Conservation (phyloP, 371 early-diverging fungal species). For the Quaeritorhiza haematococci region DNA sequence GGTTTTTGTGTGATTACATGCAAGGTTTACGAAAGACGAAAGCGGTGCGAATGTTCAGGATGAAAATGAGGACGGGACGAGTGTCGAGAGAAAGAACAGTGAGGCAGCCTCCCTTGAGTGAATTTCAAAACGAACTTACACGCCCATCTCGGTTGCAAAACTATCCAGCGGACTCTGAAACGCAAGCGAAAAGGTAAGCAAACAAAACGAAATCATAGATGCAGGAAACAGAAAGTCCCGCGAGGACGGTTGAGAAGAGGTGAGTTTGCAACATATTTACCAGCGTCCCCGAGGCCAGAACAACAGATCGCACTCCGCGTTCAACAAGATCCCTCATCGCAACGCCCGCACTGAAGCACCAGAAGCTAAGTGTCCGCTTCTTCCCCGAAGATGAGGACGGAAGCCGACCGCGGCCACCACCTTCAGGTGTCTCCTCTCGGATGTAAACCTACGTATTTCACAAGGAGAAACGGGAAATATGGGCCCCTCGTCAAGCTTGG, state of each 20-base stretch:
- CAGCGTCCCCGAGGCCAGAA: conserved; percentile 38
- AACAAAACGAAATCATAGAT: background rate
- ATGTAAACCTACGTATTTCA: too few species aligned
- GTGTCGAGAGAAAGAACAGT: too few species aligned
- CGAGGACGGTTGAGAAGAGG: too few species aligned
- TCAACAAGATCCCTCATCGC: conserved; percentile 25
- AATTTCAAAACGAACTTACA: conserved; percentile 7
- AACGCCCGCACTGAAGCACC: conserved; percentile 38
- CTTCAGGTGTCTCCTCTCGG: too few species aligned
- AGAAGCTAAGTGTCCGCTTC: conserved; percentile 17
- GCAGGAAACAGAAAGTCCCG: background rate
- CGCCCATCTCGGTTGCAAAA: conserved; percentile 34
- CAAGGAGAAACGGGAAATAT: background rate
- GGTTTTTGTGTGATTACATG: background rate
- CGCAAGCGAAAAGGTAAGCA: background rate
- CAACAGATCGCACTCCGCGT: conserved; percentile 13
- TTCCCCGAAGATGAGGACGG: background rate
- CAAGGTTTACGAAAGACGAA: background rate
- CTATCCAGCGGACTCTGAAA: conserved; percentile 37
- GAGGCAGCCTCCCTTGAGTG: too few species aligned
- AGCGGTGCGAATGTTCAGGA: too few species aligned
- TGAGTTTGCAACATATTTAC: conserved; percentile 12
- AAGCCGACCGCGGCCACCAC: too few species aligned
- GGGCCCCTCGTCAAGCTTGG: background rate
- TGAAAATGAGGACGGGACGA: too few species aligned